These are phyloP conservation scores for Verticillium zaregamsianum DNA, from an alignment of 2,329 filamentous ascomycete genomes.

Conservation along the genomic window DNA sequence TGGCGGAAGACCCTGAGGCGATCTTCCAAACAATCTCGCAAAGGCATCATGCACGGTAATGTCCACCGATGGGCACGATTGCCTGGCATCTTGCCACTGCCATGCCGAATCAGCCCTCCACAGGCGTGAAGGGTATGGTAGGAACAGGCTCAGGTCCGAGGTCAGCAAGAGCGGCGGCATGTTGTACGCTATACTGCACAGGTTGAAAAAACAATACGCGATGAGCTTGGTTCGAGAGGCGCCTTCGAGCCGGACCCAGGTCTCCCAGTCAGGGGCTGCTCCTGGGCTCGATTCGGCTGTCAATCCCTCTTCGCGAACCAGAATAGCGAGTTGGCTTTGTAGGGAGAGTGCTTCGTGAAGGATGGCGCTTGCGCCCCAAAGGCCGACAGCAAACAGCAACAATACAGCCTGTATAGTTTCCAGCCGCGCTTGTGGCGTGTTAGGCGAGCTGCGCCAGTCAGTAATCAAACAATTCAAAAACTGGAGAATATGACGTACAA, in stretches of 20 bases:
- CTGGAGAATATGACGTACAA: conserved; percentile 41
- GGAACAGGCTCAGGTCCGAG: conserved; percentile 50
- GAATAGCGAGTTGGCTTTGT: conserved; percentile 52
- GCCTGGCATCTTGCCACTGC: conserved; percentile 57
- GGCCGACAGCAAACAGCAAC: conserved; percentile 54
- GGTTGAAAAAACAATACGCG: conserved; percentile 59
- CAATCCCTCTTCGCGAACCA: conserved; percentile 56
- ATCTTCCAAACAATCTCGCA: conserved; percentile 48
- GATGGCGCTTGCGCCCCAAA: conserved; percentile 59
- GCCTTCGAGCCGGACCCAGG: conserved; percentile 55
- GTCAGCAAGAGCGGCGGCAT: conserved; percentile 55
- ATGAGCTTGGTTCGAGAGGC: conserved; percentile 56
- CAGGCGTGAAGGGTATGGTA: conserved; percentile 51
- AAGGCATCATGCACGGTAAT: conserved; percentile 55
- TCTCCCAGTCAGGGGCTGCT: conserved; percentile 48
- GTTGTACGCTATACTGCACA: conserved; percentile 59
- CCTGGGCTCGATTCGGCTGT: conserved; percentile 42
- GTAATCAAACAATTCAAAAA: not conserved
- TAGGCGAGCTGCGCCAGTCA: conserved; percentile 42
- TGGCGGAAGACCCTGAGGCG: conserved; percentile 40
- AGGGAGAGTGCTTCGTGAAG: conserved; percentile 56
- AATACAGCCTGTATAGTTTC: conserved; percentile 64
- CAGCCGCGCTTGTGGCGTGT: conserved; percentile 54
- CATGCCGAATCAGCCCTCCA: conserved; percentile 55
- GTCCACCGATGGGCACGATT: conserved; percentile 45